These are phyloP conservation scores for Calonectria ilicicola DNA, from an alignment of 2,329 filamentous ascomycete genomes.

Conservation along the genomic window DNA sequence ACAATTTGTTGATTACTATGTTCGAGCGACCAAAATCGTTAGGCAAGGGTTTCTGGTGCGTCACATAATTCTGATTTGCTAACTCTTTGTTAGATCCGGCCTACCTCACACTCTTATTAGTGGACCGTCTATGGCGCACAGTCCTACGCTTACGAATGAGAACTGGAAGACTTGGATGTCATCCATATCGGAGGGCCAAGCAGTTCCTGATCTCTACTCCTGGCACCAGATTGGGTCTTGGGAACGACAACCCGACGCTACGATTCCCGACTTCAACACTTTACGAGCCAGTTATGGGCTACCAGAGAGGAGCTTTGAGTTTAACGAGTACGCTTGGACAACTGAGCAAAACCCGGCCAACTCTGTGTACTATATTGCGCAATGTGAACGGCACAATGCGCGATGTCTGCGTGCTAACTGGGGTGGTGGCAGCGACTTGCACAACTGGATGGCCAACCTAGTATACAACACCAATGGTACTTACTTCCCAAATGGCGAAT, in stretches of 20 bases:
- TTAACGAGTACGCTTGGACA: slow-evolving; percentile 6
- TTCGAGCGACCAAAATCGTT: background rate
- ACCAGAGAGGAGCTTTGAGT: background rate
- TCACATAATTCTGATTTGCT: background rate
- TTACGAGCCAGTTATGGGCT: background rate
- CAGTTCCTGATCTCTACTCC: background rate
- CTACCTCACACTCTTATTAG: background rate
- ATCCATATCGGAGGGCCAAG: background rate
- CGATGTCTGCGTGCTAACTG: slow-evolving; percentile 1
- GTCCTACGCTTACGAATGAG: background rate
- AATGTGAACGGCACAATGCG: background rate
- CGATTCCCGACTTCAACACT: background rate
- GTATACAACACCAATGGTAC: background rate
- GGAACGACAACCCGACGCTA: slow-evolving; percentile 2
- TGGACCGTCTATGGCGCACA: background rate
- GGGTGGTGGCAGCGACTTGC: background rate
- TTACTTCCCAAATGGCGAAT: background rate
- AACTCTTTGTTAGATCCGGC: background rate
- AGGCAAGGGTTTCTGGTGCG: background rate
- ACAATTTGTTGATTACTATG: slow-evolving; percentile 1
- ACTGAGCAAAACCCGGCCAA: background rate
- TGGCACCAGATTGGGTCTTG: slow-evolving; percentile 10
- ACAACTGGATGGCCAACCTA: background rate
- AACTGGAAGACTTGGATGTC: background rate
- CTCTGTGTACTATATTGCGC: background rate